Base-by-base conservation (phyloP, 345 rosid species). In the Orychophragmus violaceus region DNA sequence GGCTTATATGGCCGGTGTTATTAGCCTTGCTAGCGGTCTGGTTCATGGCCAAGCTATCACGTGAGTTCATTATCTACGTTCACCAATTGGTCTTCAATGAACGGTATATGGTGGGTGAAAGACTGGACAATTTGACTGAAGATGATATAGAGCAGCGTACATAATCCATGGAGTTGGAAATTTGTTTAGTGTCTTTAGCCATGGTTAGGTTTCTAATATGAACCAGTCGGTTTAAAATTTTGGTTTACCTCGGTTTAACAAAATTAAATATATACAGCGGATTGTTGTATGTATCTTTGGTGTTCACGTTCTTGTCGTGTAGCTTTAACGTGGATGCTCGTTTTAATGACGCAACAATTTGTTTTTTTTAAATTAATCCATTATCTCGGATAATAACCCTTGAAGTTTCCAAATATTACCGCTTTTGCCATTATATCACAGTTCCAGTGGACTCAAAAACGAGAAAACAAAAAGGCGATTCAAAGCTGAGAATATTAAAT, bases 381-480 rank as follows among this genome's bases (percentile, higher is more conserved):
- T 64, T 27, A 2, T 12, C 14, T 33, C 5, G 22, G 18, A 17
- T 2, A n/a, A 17, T 2, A n/a, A 39, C 35, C 74, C 74, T 53
- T 6, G 19, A 62, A 27, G 65, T 71, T 71, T 1, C 4, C 3
- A n/a, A 35, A 12, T 45, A 24, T 58, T 72, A 65, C 76, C 2
- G 58, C 7, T 11, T 18, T 21, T 58, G 4, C 66, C 71, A 65
- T 59, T 58, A 48, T 58, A 48, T 50, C 32, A 28, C 67, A 50
- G 71, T 72, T 49, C 8, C 39, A 72, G 76, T 72, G 76, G 66
- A 64, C 66, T 64, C 13, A 21, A 39, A 57, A 56, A 56, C 37
- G 17, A 17, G 8, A 13, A 46, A 18, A 55, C 39, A 30, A 37
- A 23, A 17, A 29, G 6, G 12, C 37, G 37, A 70, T 61, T 50